Percentiles rank a stretch among this genome's conserved stretches.
Evolutionary conservation across 208 protist genomes (phyloP).

Genomic region (Polymyxa betae): DNA sequence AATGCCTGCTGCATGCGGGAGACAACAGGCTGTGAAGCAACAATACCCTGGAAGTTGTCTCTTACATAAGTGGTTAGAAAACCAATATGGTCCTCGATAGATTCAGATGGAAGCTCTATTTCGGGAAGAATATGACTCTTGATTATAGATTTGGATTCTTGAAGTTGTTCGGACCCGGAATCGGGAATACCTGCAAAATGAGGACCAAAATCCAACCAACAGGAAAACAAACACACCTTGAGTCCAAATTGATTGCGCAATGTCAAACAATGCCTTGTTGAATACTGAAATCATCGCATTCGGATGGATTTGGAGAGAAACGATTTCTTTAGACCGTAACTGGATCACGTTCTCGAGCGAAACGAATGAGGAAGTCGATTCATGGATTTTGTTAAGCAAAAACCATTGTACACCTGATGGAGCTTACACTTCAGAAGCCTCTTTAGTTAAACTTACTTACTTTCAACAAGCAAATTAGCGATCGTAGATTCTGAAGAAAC

Average conservation of each 20-base stretch:
- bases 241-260: background rate
- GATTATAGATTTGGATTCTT: background rate
- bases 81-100: background rate
- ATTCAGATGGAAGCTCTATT: background rate
- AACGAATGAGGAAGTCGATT: too few species aligned
- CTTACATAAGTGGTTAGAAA: background rate
- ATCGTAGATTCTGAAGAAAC: too few species aligned
- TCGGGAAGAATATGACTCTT: background rate
- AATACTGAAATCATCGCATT: background rate
- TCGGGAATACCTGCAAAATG: background rate
- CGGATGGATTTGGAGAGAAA: background rate
- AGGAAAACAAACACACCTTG: background rate
- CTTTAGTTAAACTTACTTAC: too few species aligned
- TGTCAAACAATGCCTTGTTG: background rate
- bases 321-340: background rate
- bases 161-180: background rate
- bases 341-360: background rate
- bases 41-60: background rate
- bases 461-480: too few species aligned
- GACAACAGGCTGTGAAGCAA: background rate
- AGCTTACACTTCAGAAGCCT: too few species aligned
- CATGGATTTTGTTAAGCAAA: too few species aligned
- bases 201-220: background rate
- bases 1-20: background rate
- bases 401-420: too few species aligned